Evolutionary conservation across 306 rosid species (phyloP).

Genomic region (Albizia julibrissin): DNA sequence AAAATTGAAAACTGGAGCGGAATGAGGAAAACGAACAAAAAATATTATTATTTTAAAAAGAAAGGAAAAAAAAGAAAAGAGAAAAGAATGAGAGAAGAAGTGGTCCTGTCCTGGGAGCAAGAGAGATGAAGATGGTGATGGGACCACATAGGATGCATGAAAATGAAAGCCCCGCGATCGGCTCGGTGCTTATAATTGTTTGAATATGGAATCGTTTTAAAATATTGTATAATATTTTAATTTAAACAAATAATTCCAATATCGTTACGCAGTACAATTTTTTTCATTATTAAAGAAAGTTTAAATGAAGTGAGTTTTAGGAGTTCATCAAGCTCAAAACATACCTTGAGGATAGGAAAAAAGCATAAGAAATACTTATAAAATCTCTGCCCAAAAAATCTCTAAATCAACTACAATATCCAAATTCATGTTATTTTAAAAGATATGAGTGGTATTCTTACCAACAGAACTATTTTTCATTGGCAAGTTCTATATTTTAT

Average conservation of each 20-base stretch:
- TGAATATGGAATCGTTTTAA: too few relatives aligned
- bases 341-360: not conserved
- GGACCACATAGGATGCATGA: constrained; percentile 50
- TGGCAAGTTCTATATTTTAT: too few relatives aligned
- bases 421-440: too few relatives aligned
- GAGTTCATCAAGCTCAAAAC: not conserved
- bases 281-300: too few relatives aligned
- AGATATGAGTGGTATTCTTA: too few relatives aligned
- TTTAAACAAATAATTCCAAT: too few relatives aligned
- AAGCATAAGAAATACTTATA: too few relatives aligned
- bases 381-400: too few relatives aligned
- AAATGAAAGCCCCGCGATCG: constrained; percentile 23
- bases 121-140: constrained; percentile 25
- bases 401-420: too few relatives aligned
- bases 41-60: not conserved
- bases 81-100: constrained; percentile 26
- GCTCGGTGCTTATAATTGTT: not conserved
- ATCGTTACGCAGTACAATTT: not conserved
- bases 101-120: constrained; percentile 42
- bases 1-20: not conserved
- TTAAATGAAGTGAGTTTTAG: not conserved
- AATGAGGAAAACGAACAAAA: not conserved
- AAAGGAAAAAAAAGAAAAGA: not conserved
- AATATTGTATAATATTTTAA: too few relatives aligned
- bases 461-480: too few relatives aligned